Evolutionary conservation across 371 early-diverging fungal genomes (phyloP), one percentile per base, ranked within the genome.

Genomic region (Mortierella sp.): DNA sequence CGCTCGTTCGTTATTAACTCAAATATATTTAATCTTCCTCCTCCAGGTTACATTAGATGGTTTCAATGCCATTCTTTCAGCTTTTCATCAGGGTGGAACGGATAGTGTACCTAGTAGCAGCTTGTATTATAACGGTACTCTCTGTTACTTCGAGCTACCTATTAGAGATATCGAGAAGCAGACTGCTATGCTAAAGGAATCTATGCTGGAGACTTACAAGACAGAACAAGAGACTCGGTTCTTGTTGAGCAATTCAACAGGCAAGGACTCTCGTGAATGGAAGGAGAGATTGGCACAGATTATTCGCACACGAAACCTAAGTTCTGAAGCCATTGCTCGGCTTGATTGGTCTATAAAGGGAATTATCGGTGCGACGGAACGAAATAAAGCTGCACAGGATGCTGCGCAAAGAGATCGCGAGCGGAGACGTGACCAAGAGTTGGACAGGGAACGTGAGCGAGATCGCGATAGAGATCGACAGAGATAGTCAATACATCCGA

Each of bases 201-300:
- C 72, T 5, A 77, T 77, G 78, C 58, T 77, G 26, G 78, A 77
- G 34, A 72, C 72, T 3, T 77, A 77, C 63, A 77, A 77, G 69
- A 72, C 72, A 22, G 78, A 77, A 45, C 78, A 77, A 43, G 78
- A 77, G 61, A 77, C 78, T 4, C 64, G 78, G 8, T 77, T 77
- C 53, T 23, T 78, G 59, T 31, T 78, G 56, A 72, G 68, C 58
- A 72, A 78, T 32, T 72, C 78, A 0, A 45, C 78, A 6, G 73
- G 78, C 55, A 78, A 78, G 60, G 78, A 78, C 37, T 63, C 78
- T 2, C 54, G 69, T 2, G 78, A 78, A 61, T 78, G 78, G 73
- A 78, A 78, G 55, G 78, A 78, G 40, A 59, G 78, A 61, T 53
- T 77, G 28, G 72, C 72, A 0, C 78, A 77, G 57, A 77, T 72